Percentiles rank a stretch among this genome's conserved stretches.
These are phyloP conservation scores for Imleria badia DNA, from an alignment of 768 basidiomycete genomes.

Conservation along the genomic window DNA sequence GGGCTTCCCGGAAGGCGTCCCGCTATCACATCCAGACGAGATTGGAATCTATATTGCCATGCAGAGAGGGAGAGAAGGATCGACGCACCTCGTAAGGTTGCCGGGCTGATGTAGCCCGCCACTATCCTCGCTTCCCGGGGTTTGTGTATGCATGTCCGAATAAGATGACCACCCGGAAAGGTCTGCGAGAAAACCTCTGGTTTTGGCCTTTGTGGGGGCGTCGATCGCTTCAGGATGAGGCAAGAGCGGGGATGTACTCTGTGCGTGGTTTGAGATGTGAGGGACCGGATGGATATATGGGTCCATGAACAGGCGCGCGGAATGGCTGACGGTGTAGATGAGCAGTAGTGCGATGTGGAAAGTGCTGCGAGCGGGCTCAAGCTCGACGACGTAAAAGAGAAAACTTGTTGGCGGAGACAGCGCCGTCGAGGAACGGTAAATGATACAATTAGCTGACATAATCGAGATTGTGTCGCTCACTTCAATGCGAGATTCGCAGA, in stretches of 20 bases:
- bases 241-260: neutral
- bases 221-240: conserved; percentile 9
- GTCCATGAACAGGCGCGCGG: conserved; percentile 9
- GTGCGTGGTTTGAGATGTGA: conserved; percentile 2
- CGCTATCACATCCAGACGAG: conserved; percentile 1
- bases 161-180: conserved; percentile 16
- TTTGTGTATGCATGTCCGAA: conserved; percentile 12
- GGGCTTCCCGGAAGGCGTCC: conserved; percentile 1
- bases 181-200: conserved; percentile 9
- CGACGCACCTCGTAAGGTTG: conserved; percentile 15
- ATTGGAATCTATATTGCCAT: neutral
- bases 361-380: neutral
- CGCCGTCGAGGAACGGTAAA: conserved; percentile 6
- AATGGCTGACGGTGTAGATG: neutral
- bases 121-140: conserved; percentile 14
- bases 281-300: neutral
- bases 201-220: conserved; percentile 12
- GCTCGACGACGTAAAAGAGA: conserved; percentile 4
- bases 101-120: conserved; percentile 4
- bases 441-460: conserved; percentile 26
- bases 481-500: conserved; percentile 7
- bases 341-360: neutral
- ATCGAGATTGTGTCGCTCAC: conserved; percentile 19
- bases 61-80: neutral
- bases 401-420: conserved; percentile 1